phyloP scores from a whole-genome alignment of 2,329 filamentous ascomycete species.

The Alternaria arbusti region DNA sequence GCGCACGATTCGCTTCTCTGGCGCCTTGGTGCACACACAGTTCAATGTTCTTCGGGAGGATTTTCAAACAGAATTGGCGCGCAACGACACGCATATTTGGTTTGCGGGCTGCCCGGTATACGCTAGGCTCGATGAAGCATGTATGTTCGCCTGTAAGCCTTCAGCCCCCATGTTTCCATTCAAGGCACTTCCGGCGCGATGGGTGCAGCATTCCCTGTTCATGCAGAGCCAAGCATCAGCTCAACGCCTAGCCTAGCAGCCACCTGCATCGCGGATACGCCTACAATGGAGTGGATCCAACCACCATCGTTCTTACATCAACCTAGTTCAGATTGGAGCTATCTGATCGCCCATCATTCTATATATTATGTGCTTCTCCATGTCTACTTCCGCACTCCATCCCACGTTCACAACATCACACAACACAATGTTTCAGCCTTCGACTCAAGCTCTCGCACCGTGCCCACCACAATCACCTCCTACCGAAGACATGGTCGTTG shows the following conservation, averaged over 20 bases:
- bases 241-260: constrained; percentile 35
- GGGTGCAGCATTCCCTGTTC: constrained; percentile 39
- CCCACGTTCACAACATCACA: constrained; percentile 15
- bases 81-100: constrained; percentile 26
- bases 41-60: neutral
- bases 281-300: constrained; percentile 25
- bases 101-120: constrained; percentile 25
- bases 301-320: constrained; percentile 28
- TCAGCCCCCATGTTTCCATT: constrained; percentile 38
- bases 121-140: constrained; percentile 33
- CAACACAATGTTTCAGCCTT: constrained; percentile 39
- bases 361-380: constrained; percentile 40
- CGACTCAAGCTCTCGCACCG: constrained; percentile 32
- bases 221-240: constrained; percentile 39
- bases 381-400: constrained; percentile 18
- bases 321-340: constrained; percentile 23
- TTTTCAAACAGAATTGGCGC: constrained; percentile 7
- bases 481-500: constrained; percentile 30
- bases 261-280: constrained; percentile 32
- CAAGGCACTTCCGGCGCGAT: constrained; percentile 32
- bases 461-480: constrained; percentile 32
- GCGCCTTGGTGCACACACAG: neutral
- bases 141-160: constrained; percentile 37
- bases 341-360: constrained; percentile 25
- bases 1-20: neutral